These are phyloP conservation scores for Curvularia sp. DNA, from an alignment of 2,329 filamentous ascomycete genomes.

Conservation along the genomic window DNA sequence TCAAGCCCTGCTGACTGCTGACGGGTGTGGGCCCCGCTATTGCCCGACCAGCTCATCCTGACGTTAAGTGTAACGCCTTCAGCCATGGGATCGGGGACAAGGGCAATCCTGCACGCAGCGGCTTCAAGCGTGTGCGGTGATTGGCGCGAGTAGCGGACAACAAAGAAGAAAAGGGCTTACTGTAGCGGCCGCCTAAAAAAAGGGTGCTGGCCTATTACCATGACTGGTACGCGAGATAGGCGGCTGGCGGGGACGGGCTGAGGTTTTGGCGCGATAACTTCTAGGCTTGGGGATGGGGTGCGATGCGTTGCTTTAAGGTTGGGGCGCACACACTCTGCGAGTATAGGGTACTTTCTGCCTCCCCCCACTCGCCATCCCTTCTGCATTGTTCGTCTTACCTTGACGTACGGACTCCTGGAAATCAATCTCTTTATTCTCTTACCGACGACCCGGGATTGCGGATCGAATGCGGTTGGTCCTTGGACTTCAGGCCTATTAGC, in stretches of 20 bases:
- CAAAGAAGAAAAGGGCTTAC: conserved; percentile 6
- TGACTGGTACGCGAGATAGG: conserved; percentile 2
- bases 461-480: neutral
- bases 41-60: conserved; percentile 5
- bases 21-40: conserved; percentile 2
- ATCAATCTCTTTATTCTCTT: neutral
- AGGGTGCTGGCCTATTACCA: conserved; percentile 11
- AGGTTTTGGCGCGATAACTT: conserved; percentile 7
- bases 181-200: conserved; percentile 2
- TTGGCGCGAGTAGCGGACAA: conserved; percentile 9
- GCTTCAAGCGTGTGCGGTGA: neutral
- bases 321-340: conserved; percentile 1
- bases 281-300: conserved; percentile 4
- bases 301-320: conserved; percentile 10
- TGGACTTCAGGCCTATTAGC: neutral
- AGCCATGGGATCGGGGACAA: neutral
- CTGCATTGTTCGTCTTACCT: neutral
- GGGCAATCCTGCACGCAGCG: conserved; percentile 9
- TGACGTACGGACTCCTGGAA: neutral
- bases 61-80: neutral
- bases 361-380: conserved; percentile 2
- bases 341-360: conserved; percentile 2
- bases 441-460: neutral
- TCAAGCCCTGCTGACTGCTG: conserved; percentile 10
- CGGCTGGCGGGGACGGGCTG: conserved; percentile 13